Evolutionary conservation across 2,329 filamentous ascomycete species (phyloP), one percentile per base, ranked within the genome.

Genomic region (Exophiala alcalophila): DNA sequence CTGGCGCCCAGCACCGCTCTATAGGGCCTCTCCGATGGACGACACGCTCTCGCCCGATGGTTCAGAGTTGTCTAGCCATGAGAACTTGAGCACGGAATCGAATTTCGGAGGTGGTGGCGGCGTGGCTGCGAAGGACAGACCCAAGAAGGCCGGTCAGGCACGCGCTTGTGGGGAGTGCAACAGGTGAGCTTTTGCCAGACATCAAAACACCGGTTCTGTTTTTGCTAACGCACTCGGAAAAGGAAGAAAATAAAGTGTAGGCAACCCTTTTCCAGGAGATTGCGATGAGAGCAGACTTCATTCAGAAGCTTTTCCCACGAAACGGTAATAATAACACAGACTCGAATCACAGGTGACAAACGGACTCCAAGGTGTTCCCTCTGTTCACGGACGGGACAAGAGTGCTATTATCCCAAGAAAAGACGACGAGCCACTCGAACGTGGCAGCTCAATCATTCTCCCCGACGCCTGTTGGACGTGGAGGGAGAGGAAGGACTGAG

Each of bases 311-410:
- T n/a, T n/a, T n/a, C n/a, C n/a, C n/a, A n/a, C n/a, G n/a, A n/a
- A n/a, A n/a, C n/a, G n/a, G 14, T 32, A 20, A 20, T 19, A 10
- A 32, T 32, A 20, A 19, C 10, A 20, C n/a, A n/a, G n/a, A n/a
- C n/a, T n/a, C n/a, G n/a, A n/a, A n/a, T n/a, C n/a, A n/a, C n/a
- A 32, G 29, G 29, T 32, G 29, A 32, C 15, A 32, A 32, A 20
- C 29, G 29, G 12, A 32, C 29, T 19, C 29, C 16, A 12, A 32
- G 29, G 9, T 32, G 29, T 6, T 32, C 29, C 10, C 14, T 32
- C 16, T 32, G 29, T 4, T 16, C 15, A n/a, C 29, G 29, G 14
- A 32, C 29, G n/a, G 29, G 29, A 9, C 29, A 32, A 32, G 29
- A 20, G 10, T 32, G 29, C 21, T 32, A 32, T 19, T 32, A 32